Evolutionary conservation across 257 asterid genomes (phyloP).

Genomic region (Osmanthus fragrans): DNA sequence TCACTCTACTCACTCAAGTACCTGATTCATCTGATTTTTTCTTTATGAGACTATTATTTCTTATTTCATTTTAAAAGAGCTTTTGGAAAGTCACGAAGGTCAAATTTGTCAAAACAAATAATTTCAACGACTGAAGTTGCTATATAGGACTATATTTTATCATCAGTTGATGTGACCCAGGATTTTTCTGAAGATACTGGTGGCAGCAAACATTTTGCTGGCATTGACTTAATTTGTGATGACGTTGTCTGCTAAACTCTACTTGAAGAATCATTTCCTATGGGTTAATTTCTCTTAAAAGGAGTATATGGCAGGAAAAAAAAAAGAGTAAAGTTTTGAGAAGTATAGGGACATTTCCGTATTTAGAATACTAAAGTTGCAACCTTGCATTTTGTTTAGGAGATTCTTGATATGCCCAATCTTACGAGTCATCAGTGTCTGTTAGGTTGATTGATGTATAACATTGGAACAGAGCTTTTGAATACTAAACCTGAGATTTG

Average conservation of each 20-base stretch:
- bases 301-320: background rate
- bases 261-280: background rate
- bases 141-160: background rate
- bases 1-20: background rate
- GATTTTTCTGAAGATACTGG: background rate
- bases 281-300: too few relatives aligned
- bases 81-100: background rate
- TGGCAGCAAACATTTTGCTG: background rate
- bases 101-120: background rate
- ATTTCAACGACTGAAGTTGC: background rate
- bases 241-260: background rate
- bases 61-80: conserved; percentile 5
- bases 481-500: background rate
- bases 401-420: background rate
- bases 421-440: background rate
- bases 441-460: background rate
- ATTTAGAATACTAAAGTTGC: background rate
- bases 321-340: too few relatives aligned
- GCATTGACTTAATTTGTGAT: background rate
- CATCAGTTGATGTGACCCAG: background rate
- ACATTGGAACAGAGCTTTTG: background rate
- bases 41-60: background rate
- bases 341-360: background rate
- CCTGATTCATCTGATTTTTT: background rate
- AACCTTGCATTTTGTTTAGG: background rate